Evolutionary conservation across 805 yeast genomes (phyloP), one percentile per base, ranked within the genome.

Genomic region (Ogataea paraovalis): DNA sequence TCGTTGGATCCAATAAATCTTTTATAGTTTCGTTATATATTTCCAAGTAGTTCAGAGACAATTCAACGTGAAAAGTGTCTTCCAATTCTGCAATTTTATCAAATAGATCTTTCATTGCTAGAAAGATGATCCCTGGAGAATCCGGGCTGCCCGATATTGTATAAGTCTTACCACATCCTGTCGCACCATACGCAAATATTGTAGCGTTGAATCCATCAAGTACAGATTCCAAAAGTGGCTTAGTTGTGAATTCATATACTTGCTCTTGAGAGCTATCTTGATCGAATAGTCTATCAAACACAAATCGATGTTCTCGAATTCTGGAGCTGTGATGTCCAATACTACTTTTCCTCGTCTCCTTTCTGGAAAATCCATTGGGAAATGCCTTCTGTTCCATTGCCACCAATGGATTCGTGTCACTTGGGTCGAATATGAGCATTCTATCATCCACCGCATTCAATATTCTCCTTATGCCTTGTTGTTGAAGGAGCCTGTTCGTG

Each of bases 161-260:
- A 62, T 85, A 89, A 0, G 97, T 91, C 62, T 91, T 91, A n/a
- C 98, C 98, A 65, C 97, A 91, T 0, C 98, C 98, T 0, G 98
- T 91, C 25, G 98, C 96, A 1, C 98, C 98, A 63, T 91, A 91
- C 0, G 98, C 97, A 70, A 91, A 91, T 0, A 91, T 88, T 0
- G 97, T 89, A 5, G 96, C 84, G 63, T 92, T 90, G 66, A 72
- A 87, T 0, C 97, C 98, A 51, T 87, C 94, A 38, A 91, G 64
- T 0, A 89, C 82, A 36, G 83, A 76, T 50, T 83, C 88, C 7
- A 91, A 70, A 42, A 89, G 69, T 0, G 96, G 92, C 43, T 74
- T 70, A 0, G 96, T 80, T 0, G 96, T 87, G 27, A 66, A 64
- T 22, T 69, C 60, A 60, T 79, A 91, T 0, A 91, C 87, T 6